Evolutionary conservation across 2,329 filamentous ascomycete species (phyloP).

Genomic region (Cadophora sp.): DNA sequence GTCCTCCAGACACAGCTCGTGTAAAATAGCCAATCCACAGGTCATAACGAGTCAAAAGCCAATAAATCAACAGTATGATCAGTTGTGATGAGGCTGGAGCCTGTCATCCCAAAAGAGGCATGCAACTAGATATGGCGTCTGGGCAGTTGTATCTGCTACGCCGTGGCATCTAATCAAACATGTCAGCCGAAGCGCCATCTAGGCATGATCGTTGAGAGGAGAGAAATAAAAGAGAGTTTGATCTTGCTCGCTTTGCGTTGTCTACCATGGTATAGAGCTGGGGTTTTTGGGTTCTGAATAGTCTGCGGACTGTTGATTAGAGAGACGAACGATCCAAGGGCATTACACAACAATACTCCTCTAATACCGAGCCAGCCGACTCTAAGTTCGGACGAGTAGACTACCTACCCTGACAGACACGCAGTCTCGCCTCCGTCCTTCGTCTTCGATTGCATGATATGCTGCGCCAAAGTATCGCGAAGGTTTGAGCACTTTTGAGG

Average conservation of each 20-base stretch:
- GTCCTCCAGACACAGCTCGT: not conserved
- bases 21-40: not conserved
- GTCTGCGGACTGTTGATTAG: slow-evolving; percentile 10
- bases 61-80: not conserved
- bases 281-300: slow-evolving; percentile 10
- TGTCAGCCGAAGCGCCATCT: not conserved
- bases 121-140: slow-evolving; percentile 2
- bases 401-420: not conserved
- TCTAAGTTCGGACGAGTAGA: not conserved
- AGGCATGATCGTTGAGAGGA: not conserved
- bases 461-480: slow-evolving; percentile 14
- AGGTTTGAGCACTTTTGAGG: slow-evolving; percentile 28
- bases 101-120: slow-evolving; percentile 10
- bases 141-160: slow-evolving; percentile 1
- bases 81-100: not conserved
- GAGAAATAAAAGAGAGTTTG: no score
- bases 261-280: slow-evolving; percentile 18
- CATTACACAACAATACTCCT: slow-evolving; percentile 1
- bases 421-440: not conserved
- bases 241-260: slow-evolving; percentile 10
- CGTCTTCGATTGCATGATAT: not conserved
- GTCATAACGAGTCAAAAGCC: not conserved
- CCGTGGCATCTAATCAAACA: not conserved
- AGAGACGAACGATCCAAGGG: slow-evolving; percentile 6
- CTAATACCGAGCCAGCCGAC: not conserved